phyloP scores from a whole-genome alignment of 345 rosid species.

The Rhodamnia rubescens region DNA sequence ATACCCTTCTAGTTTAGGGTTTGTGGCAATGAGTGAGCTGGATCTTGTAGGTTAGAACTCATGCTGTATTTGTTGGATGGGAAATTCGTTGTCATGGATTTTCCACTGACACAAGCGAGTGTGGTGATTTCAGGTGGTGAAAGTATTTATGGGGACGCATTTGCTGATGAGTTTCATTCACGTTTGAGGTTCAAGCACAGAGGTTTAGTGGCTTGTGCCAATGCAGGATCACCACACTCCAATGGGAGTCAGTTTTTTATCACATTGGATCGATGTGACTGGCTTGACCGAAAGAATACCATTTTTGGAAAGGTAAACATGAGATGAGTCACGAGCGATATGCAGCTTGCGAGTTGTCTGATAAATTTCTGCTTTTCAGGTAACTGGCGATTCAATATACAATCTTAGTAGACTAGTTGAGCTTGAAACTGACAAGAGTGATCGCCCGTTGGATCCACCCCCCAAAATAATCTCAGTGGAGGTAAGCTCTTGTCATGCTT shows the following conservation, averaged over 20 bases:
- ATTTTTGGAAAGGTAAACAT: conserved; percentile 77
- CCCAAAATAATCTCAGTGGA: conserved; percentile 71
- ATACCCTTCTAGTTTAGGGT: background rate
- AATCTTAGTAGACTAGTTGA: conserved; percentile 73
- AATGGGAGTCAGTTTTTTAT: conserved; percentile 95
- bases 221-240: conserved; percentile 68
- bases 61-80: background rate
- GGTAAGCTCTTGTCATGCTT: conserved; percentile 22
- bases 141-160: conserved; percentile 63
- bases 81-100: background rate
- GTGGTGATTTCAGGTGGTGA: conserved; percentile 47
- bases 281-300: conserved; percentile 79
- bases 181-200: conserved; percentile 86
- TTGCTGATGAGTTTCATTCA: conserved; percentile 80
- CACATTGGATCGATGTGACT: conserved; percentile 82
- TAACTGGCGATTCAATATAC: conserved; percentile 80
- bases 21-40: background rate
- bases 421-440: conserved; percentile 64
- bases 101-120: background rate
- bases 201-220: conserved; percentile 87
- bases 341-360: background rate
- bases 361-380: conserved; percentile 21
- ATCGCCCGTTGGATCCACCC: conserved; percentile 70
- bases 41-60: background rate
- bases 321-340: background rate